A percentile compares a stretch with the other conserved stretches of the same genome.
phyloP scores from a whole-genome alignment of 768 basidiomycete genomes.

The Lyophyllum decastes region DNA sequence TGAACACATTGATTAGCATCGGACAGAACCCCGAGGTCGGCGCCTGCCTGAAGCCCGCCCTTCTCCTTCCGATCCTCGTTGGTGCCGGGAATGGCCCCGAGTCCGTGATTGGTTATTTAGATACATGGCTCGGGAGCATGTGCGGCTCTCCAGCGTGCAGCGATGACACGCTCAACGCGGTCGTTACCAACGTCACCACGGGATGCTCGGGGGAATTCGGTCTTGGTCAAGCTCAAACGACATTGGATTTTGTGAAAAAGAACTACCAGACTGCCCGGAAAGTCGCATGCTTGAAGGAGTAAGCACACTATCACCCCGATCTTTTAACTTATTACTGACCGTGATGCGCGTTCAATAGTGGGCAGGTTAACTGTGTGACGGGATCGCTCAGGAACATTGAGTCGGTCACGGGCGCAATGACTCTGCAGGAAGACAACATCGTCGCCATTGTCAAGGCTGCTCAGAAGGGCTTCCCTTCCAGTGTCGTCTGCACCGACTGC shows the following conservation, averaged over 20 bases:
- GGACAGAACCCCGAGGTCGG: conserved; percentile 20
- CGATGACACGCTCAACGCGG: conserved; percentile 46
- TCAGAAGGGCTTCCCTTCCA: conserved; percentile 26
- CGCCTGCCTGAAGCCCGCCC: conserved; percentile 41
- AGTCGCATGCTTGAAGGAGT: conserved; percentile 60
- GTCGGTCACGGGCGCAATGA: conserved; percentile 31
- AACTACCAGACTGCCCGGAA: conserved; percentile 51
- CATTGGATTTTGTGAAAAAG: conserved; percentile 34
- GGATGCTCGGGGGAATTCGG: conserved; percentile 47
- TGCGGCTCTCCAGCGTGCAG: conserved; percentile 51
- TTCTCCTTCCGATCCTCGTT: conserved; percentile 28
- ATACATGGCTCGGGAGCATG: conserved; percentile 51
- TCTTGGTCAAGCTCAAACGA: conserved; percentile 18
- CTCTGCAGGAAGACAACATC: conserved; percentile 24
- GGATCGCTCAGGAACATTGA: conserved; percentile 51
- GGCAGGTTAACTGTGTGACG: conserved; percentile 49
- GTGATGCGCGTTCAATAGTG: conserved; percentile 11
- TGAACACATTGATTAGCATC: conserved; percentile 18
- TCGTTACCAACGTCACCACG: conserved; percentile 44
- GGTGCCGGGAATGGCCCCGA: conserved; percentile 24
- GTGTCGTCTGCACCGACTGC: conserved; percentile 45
- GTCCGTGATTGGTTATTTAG: conserved; percentile 41
- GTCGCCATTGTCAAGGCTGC: conserved; percentile 25
- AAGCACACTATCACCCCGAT: conserved; percentile 19
- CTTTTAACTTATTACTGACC: background rate